phyloP scores from a whole-genome alignment of 176 grass and related monocot species.

The Oryza brachyantha region DNA sequence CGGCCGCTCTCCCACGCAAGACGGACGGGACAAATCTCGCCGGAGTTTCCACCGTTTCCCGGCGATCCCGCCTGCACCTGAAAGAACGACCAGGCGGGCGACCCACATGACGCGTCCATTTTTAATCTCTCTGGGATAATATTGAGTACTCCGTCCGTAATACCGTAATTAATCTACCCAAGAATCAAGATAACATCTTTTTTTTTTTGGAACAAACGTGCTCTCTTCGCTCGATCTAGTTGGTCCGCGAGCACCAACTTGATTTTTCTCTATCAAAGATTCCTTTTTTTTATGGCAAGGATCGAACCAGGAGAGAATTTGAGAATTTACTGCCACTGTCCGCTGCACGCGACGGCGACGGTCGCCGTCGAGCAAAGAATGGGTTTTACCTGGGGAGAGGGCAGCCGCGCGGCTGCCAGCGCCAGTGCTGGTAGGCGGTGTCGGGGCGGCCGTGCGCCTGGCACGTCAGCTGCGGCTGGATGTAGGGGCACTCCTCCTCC shows the following conservation, averaged over 20 bases:
- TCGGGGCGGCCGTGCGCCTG: constrained; percentile 75
- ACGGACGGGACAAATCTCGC: not conserved
- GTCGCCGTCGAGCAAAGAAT: no score
- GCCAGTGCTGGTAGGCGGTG: constrained; percentile 69
- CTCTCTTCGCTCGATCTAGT: not conserved
- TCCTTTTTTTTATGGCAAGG: not conserved
- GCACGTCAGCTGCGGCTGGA: constrained; percentile 88
- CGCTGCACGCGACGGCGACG: not conserved
- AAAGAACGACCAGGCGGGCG: not conserved
- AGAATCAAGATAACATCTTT: not conserved
- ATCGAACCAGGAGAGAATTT: not conserved
- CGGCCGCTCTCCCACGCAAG: not conserved
- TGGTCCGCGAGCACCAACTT: not conserved
- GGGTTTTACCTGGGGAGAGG: constrained; percentile 61
- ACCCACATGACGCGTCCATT: not conserved
- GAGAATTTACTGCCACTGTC: not conserved
- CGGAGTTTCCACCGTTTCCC: not conserved
- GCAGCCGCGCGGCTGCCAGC: constrained; percentile 76
- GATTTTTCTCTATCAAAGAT: not conserved
- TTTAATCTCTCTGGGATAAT: not conserved
- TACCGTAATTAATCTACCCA: not conserved
- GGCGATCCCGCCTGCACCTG: not conserved
- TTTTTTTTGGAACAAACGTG: not conserved
- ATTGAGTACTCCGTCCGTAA: no score
- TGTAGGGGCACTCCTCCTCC: constrained; percentile 88